Evolutionary conservation across 2,329 filamentous ascomycete species (phyloP).

Genomic region (Ustilaginoidea virens): DNA sequence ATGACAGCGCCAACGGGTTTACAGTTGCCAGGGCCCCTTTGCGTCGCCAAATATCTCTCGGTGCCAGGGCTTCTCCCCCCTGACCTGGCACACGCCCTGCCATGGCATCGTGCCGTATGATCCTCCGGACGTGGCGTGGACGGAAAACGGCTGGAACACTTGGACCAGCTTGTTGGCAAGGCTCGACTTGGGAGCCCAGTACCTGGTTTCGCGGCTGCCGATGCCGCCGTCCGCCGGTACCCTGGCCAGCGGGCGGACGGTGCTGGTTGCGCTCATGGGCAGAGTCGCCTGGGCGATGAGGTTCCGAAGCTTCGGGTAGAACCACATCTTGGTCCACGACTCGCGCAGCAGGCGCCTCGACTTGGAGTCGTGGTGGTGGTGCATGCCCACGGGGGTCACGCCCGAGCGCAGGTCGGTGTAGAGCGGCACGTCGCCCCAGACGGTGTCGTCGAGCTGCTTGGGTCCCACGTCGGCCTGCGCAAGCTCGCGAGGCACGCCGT

Average conservation of each 20-base stretch:
- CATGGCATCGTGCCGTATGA: conserved; percentile 13
- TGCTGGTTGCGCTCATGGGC: not conserved
- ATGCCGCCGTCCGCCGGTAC: conserved; percentile 1
- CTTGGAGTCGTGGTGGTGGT: conserved; percentile 23
- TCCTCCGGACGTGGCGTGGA: conserved; percentile 2
- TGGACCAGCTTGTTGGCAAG: conserved; percentile 6
- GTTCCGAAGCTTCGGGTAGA: conserved; percentile 15
- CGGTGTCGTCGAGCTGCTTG: conserved; percentile 1
- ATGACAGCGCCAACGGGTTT: not conserved
- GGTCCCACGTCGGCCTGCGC: not conserved
- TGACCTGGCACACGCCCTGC: conserved; percentile 19
- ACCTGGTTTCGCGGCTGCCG: conserved; percentile 7
- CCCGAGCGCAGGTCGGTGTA: conserved; percentile 24
- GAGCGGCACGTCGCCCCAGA: conserved; percentile 18
- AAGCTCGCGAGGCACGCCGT: conserved; percentile 14
- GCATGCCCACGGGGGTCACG: conserved; percentile 19
- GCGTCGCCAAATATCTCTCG: conserved; percentile 18
- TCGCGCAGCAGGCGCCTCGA: conserved; percentile 14
- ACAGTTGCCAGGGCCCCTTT: conserved; percentile 13
- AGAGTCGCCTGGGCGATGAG: conserved; percentile 13
- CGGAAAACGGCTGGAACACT: conserved; percentile 11
- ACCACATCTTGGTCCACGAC: conserved; percentile 23
- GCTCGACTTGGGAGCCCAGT: conserved; percentile 10
- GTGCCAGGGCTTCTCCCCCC: conserved; percentile 13
- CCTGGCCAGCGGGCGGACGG: conserved; percentile 9